Percentiles rank a stretch among this genome's conserved stretches.
Conservation (phyloP, 768 basidiomycete species). For the Phylloporus sp. region DNA sequence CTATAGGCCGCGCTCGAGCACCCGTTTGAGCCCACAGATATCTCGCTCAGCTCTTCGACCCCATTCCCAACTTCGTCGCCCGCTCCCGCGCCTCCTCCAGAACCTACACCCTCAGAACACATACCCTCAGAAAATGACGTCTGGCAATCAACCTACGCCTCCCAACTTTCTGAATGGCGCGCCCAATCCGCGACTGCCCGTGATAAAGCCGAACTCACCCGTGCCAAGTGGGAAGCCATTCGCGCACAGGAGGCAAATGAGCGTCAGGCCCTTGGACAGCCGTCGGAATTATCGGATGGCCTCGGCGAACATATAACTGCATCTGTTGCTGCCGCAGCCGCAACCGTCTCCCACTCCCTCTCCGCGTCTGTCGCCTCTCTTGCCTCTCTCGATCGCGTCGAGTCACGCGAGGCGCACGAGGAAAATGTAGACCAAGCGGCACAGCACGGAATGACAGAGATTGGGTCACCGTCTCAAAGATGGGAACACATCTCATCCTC, state of each 20-base stretch:
- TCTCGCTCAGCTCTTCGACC: conserved; percentile 12
- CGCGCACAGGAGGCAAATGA: conserved; percentile 46
- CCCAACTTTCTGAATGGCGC: conserved; percentile 67
- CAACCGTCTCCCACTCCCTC: conserved; percentile 16
- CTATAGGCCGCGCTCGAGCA: conserved; percentile 23
- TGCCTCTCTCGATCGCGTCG: conserved; percentile 13
- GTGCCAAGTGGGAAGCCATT: conserved; percentile 66
- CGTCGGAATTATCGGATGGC: conserved; percentile 14
- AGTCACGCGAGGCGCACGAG: conserved; percentile 27
- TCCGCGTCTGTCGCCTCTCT: conserved; percentile 18
- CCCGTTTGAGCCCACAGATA: conserved; percentile 26
- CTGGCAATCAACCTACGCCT: conserved; percentile 69
- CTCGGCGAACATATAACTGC: conserved; percentile 29
- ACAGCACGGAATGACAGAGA: conserved; percentile 13
- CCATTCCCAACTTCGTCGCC: not conserved
- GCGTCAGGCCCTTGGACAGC: conserved; percentile 30
- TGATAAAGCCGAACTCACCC: conserved; percentile 70
- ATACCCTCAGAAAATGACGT: conserved; percentile 34
- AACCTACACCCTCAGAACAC: not conserved
- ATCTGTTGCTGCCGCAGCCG: conserved; percentile 16
- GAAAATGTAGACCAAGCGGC: conserved; percentile 8
- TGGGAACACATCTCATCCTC: conserved; percentile 74
- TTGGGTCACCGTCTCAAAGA: conserved; percentile 43
- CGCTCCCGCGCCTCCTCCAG: not conserved
- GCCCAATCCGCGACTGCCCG: conserved; percentile 68